A percentile compares a stretch with the other conserved stretches of the same genome.
Conservation (phyloP, 176 grass and related monocot species). For the Miscanthus lutarioriparius region DNA sequence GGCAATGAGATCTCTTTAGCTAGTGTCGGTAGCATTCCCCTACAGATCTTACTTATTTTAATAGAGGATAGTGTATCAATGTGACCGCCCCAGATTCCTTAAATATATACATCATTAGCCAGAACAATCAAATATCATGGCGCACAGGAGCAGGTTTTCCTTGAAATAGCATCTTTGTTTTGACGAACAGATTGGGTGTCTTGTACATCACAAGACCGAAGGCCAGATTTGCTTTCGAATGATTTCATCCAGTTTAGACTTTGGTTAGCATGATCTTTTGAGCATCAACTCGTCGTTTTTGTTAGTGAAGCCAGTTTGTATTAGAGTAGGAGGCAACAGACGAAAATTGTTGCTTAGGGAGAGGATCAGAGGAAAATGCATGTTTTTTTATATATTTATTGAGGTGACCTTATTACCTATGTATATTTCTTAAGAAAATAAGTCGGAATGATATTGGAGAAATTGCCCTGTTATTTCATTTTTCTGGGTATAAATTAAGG, state of each 20-base stretch:
- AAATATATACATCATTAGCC: background rate
- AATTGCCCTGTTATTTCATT: too few species aligned
- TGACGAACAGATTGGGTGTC: background rate
- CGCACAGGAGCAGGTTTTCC: background rate
- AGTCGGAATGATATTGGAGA: background rate
- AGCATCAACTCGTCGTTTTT: background rate
- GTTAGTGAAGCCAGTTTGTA: background rate
- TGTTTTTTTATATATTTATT: background rate
- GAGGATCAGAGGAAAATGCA: background rate
- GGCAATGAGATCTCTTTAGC: background rate
- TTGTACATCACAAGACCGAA: background rate
- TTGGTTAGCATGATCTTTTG: background rate
- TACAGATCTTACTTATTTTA: constrained; percentile 28
- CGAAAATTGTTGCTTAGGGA: constrained; percentile 1
- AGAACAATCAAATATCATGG: constrained; percentile 5
- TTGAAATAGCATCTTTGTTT: constrained; percentile 9
- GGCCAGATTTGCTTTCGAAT: background rate
- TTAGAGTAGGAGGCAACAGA: background rate
- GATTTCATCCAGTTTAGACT: background rate
- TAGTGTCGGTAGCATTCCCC: constrained; percentile 30
- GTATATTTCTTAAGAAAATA: background rate
- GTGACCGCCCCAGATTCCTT: background rate
- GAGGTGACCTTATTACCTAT: background rate
- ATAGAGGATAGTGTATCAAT: constrained; percentile 1
- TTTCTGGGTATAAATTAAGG: too few species aligned